Base-by-base conservation (phyloP, 345 rosid genomes). In the Nasturtium officinale region DNA sequence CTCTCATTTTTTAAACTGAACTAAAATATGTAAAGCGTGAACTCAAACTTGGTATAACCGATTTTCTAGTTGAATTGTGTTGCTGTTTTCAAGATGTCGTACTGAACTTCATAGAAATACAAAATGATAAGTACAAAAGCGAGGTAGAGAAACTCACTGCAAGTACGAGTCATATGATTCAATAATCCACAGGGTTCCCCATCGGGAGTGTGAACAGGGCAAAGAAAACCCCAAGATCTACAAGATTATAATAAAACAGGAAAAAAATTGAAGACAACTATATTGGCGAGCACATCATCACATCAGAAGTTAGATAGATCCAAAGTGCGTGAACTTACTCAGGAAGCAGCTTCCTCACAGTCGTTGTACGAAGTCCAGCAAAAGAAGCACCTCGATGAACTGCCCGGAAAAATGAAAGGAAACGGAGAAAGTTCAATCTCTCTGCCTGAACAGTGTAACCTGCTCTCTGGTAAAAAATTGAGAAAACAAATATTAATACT, bases 121-220 rank as follows among this genome's bases (percentile, higher is more conserved):
- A 37, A 67, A 26, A 9, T 48, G 52, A 71, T 61, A 20, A 51
- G 32, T 48, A 50, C 52, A 35, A 50, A 63, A 46, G 70, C 48
- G 80, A 37, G 76, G 67, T 18, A 48, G 51, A 38, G 60, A 38
- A 37, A 86, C 97, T 91, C 83, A 94, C 97, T 83, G 72, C 96
- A 84, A 68, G 79, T 73, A 81, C 84, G 65, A 18, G 99, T 85
- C 97, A 94, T 91, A 76, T 94, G 99, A 74, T 94, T 94, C 73
- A 94, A 81, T 82, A 95, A 82, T 32, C 97, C 99, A 80, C 99
- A 95, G 30, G 99, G 97, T 74, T 88, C 96, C 26, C 99, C 99
- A 87, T 95, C 97, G 73, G 99, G 99, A 51, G 99, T 95, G 81
- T 89, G 97, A 58, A 91, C 97, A 48, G 97, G 99, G 79, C 99